Base-by-base conservation (phyloP, 805 yeast species). In the Ogataea siamensis region DNA sequence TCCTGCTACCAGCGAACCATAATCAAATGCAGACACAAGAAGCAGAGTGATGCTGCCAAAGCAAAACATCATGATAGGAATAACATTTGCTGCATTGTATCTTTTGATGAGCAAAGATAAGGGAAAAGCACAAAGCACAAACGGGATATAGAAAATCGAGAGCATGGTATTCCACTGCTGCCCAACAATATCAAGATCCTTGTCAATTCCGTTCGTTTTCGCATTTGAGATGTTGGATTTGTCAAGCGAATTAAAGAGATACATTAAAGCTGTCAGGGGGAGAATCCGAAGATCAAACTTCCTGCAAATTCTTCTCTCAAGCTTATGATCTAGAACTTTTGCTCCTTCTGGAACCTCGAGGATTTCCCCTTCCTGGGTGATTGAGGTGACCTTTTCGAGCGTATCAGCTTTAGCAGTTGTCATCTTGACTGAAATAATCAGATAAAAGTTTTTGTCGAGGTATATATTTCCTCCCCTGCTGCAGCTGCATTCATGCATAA, bases 181-280 rank as follows among this genome's bases (percentile, higher is more conserved):
- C 19, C 70, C 71, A 4, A 47, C 49, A 34, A 72, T 63, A 20
- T 62, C 62, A 14, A 73, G 52, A 45, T 72, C 74, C 5, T 42
- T 47, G 19, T 63, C 71, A 28, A 73, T 51, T 20, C 71, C 71
- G 42, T 69, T 68, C 2, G 74, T 70, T 47, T 70, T 70, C 17
- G 77, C 76, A 50, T 72, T 71, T 8, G 70, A 63, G 32, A 72
- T 69, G 44, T 72, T 72, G 13, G 74, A 72, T 43, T 67, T 69
- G 50, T 72, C 76, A 39, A 72, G 58, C 11, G 73, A 68, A 47
- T 68, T 68, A 55, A 70, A 71, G 21, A 72, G 57, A 43, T 72
- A 72, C 68, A 69, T 63, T 21, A 68, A 19, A 12, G 74, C 68
- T 33, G 69, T 57, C 29, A 68, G 54, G 2, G 76, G 77, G 13